Evolutionary conservation across 176 grass and related monocot genomes (phyloP).

Genomic region (Paspalum notatum): DNA sequence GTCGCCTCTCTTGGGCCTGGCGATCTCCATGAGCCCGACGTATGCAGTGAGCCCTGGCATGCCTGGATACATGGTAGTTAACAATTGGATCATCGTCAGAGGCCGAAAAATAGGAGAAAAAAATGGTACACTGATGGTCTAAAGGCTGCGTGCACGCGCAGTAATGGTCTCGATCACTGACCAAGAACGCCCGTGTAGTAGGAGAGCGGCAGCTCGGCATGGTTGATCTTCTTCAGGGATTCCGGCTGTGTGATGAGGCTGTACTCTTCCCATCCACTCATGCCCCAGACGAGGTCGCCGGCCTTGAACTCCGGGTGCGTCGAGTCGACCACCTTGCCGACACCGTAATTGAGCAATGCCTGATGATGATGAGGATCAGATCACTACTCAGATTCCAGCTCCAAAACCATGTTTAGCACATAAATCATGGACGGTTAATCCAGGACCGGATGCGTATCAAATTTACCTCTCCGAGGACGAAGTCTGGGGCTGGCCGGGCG

Average conservation of each 20-base stretch:
- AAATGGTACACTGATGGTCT: no score
- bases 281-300: slow-evolving; percentile 34
- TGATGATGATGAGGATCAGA: background rate
- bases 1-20: slow-evolving; percentile 50
- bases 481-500: background rate
- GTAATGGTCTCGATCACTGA: background rate
- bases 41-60: slow-evolving; percentile 54
- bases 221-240: slow-evolving; percentile 31
- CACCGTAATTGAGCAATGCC: background rate
- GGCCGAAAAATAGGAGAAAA: background rate
- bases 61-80: background rate
- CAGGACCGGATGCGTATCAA: background rate
- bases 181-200: slow-evolving; percentile 46
- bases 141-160: background rate
- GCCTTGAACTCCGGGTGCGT: slow-evolving; percentile 30
- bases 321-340: slow-evolving; percentile 34
- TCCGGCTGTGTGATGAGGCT: slow-evolving; percentile 22
- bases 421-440: background rate
- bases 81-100: background rate
- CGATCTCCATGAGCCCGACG: slow-evolving; percentile 46
- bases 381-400: background rate
- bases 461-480: slow-evolving; percentile 21
- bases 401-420: background rate
- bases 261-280: slow-evolving; percentile 48
- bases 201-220: slow-evolving; percentile 34